Conservation (phyloP, 768 basidiomycete species). For the Thelephora ganbajun region DNA sequence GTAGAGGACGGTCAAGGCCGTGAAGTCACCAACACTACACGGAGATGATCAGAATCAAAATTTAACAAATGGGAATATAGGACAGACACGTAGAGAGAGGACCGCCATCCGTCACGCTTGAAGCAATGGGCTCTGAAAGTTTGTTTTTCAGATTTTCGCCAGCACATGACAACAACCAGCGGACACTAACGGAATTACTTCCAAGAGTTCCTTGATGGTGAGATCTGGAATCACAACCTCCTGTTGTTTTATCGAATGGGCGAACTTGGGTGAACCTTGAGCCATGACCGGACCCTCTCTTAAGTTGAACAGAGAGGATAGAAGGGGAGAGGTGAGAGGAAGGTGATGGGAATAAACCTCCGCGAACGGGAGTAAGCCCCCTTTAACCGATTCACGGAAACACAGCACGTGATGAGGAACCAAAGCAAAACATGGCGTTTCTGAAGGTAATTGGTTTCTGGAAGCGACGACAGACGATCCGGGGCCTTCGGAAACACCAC, state of each 20-base stretch:
- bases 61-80: slow-evolving; percentile 7
- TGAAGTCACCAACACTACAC: slow-evolving; percentile 56
- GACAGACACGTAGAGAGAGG: slow-evolving; percentile 64
- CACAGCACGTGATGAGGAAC: too few species aligned
- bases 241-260: slow-evolving; percentile 34
- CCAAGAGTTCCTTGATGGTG: slow-evolving; percentile 75
- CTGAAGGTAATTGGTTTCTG: too few species aligned
- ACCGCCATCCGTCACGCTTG: slow-evolving; percentile 75
- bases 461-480: too few species aligned
- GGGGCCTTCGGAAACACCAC: too few species aligned
- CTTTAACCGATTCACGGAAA: too few species aligned
- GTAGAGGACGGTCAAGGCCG: slow-evolving; percentile 55
- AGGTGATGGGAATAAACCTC: too few species aligned
- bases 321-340: too few species aligned
- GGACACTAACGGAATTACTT: slow-evolving; percentile 58
- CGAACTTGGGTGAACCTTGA: slow-evolving; percentile 5
- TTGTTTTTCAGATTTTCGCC: not conserved
- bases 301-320: too few species aligned
- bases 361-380: too few species aligned
- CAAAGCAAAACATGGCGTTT: too few species aligned
- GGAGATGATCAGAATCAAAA: slow-evolving; percentile 3
- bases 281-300: slow-evolving; percentile 1
- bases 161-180: not conserved
- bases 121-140: slow-evolving; percentile 64
- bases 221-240: slow-evolving; percentile 67